Evolutionary conservation across 345 rosid species (phyloP).

Genomic region (Murraya koenigii): DNA sequence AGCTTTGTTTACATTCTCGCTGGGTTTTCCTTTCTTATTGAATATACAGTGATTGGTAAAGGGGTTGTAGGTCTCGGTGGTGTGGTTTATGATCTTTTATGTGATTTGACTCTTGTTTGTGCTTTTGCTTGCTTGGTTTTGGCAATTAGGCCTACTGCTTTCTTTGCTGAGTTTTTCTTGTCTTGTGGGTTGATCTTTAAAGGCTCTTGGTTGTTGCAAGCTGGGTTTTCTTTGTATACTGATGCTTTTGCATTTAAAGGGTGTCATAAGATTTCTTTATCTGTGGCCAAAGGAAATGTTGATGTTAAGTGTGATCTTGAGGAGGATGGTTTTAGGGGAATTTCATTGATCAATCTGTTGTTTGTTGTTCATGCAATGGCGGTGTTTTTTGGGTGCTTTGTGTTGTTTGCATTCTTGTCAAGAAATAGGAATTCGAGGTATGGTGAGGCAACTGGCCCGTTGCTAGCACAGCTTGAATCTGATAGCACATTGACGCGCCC

Average conservation of each 20-base stretch:
- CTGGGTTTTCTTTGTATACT: conserved; percentile 45
- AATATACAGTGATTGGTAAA: conserved; percentile 37
- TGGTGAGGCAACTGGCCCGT: conserved; percentile 42
- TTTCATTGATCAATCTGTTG: conserved; percentile 50
- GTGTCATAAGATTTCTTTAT: conserved; percentile 30
- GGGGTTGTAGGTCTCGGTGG: conserved; percentile 38
- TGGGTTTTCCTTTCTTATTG: conserved; percentile 41
- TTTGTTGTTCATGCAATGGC: conserved; percentile 48
- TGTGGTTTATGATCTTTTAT: conserved; percentile 34
- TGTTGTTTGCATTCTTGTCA: conserved; percentile 35
- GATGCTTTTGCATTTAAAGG: conserved; percentile 48
- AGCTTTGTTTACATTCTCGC: conserved; percentile 29
- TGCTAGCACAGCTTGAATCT: conserved; percentile 38
- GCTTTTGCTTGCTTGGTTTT: conserved; percentile 48
- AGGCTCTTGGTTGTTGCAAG: conserved; percentile 56
- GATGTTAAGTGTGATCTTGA: conserved; percentile 50
- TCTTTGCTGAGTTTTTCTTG: conserved; percentile 46
- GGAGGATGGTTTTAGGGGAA: conserved; percentile 53
- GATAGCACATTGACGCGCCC: conserved; percentile 23
- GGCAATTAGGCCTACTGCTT: conserved; percentile 45
- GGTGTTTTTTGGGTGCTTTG: conserved; percentile 33
- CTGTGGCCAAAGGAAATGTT: conserved; percentile 24
- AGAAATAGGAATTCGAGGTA: conserved; percentile 31
- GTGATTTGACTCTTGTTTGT: conserved; percentile 44
- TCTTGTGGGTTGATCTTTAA: conserved; percentile 48